These are phyloP conservation scores for Tetracentron sinense DNA, from an alignment of 164 flowering plant species.

Conservation along the genomic window DNA sequence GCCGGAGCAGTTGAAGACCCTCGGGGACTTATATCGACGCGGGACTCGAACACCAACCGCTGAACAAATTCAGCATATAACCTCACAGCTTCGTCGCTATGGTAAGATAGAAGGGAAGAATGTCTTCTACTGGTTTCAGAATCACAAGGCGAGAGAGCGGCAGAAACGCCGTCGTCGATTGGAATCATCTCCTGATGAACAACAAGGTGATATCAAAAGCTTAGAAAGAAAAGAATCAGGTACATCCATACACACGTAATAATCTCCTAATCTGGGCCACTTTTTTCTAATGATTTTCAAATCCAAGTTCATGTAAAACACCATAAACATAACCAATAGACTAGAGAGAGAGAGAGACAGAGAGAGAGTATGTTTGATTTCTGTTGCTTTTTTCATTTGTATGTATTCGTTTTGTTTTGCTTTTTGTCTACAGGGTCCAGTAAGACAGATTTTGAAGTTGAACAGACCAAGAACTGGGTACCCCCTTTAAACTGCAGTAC, in stretches of 20 bases:
- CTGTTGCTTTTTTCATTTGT: too few relatives aligned
- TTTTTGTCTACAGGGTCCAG: too few relatives aligned
- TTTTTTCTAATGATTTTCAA: too few relatives aligned
- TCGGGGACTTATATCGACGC: slow-evolving; percentile 64
- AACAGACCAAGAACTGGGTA: too few relatives aligned
- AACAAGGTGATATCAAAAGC: slow-evolving; percentile 17
- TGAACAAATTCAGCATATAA: slow-evolving; percentile 78
- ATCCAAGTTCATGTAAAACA: too few relatives aligned
- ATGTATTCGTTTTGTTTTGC: too few relatives aligned
- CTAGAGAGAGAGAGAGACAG: too few relatives aligned
- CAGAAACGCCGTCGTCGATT: slow-evolving; percentile 77
- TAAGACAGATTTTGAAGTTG: too few relatives aligned
- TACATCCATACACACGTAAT: slow-evolving; percentile 9
- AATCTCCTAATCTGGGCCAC: neutral
- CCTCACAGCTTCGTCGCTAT: slow-evolving; percentile 69
- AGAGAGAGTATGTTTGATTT: too few relatives aligned
- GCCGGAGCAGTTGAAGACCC: slow-evolving; percentile 68
- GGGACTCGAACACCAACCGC: slow-evolving; percentile 85
- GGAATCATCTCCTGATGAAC: slow-evolving; percentile 24
- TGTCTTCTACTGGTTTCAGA: slow-evolving; percentile 95
- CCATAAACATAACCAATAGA: too few relatives aligned
- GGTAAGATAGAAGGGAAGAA: slow-evolving; percentile 93
- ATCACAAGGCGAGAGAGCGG: slow-evolving; percentile 87
- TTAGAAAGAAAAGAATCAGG: slow-evolving; percentile 47
- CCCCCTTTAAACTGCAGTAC: too few relatives aligned